Base-by-base conservation (phyloP, 495 filamentous ascomycete genomes). In the Letharia lupina region DNA sequence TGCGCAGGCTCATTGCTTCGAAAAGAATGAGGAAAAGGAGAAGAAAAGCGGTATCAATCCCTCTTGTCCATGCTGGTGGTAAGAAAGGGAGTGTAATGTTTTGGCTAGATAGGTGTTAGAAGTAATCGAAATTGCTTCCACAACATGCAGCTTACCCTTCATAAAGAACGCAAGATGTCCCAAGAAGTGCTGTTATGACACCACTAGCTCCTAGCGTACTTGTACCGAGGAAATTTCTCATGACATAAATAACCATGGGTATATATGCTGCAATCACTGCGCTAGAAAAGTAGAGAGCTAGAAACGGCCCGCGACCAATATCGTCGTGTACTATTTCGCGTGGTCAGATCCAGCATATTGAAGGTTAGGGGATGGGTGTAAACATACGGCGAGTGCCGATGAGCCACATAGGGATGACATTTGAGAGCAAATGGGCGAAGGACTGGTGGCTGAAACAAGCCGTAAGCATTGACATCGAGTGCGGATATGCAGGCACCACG, bases 301-400 rank as follows among this genome's bases (percentile, higher is more conserved):
- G 78, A 76, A 97, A 96, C 66, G 86, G 84, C 48, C 88, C 91
- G 28, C 93, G 84, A 50, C 92, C 93, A 62, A 97, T 82, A 63
- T 96, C 87, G 70, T 96, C 92, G 77, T 96, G 90, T 18, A 94
- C 82, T 82, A 66, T 68, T 13, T 48, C 9, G 42, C 15, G 39
- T 60, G 54, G 31, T 63, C 13, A 66, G 44, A 59, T 8, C 13
- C 9, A 68, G 45, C 6, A 15, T 8, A 50, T 58, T 28, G 18
- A 59, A 59, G 28, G 50, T 5, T 37, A 48, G 18, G 18, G 20
- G 31, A 12, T 1, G 5, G 11, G 18, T n/a, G 37, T 13, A 50
- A 33, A 69, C 79, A 75, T 77, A 86, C 84, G 75, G 68, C 74
- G 76, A 40, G 80, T 78, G 15, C 87, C 88, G 67, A 87, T 76